Base-by-base conservation (phyloP, 2,329 filamentous ascomycete species). In the Pseudogymnoascus sp. region DNA sequence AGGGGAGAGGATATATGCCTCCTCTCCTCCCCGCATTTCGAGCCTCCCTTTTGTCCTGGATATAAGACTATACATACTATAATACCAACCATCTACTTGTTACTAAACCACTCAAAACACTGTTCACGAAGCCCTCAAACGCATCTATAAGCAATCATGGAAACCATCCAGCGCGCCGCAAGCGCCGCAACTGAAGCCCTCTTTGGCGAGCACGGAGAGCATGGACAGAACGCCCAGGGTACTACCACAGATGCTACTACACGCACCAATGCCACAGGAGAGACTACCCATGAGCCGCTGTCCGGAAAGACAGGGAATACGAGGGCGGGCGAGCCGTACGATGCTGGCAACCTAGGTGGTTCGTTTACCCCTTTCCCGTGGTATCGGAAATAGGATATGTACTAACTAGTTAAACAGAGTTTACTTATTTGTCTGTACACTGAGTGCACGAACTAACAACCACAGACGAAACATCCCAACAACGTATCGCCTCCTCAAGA, bases 341-440 rank as follows among this genome's bases (percentile, higher is more conserved):
- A 94, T 70, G 84, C 84, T 62, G 90, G 90, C 57, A 94, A 94
- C 72, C 75, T 82, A n/a, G 79, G 83, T 77, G 81, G 78, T 84
- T 72, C 66, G 75, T 61, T 32, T 16, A 37, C 18, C 4, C 38
- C 57, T n/a, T 28, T 54, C 38, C 35, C 35, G 14, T 14, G 34
- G 16, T 38, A 38, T 38, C n/a, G n/a, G n/a, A n/a, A n/a, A 38
- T 1, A 2, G 34, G 35, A 38, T 16, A 38, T 38, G 8, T 16
- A 3, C 35, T 38, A 38, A 38, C n/a, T n/a, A 0, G 14, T 38
- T 38, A 18, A 39, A 20, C 9, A 39, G 38, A 39, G 38, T 20
- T 20, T 1, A 39, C 11, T 18, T 5, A 20, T 39, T n/a, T n/a
- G n/a, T n/a, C n/a, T n/a, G n/a, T n/a, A n/a, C 11, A 3, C 9